These are phyloP conservation scores for Epichloe aotearoae DNA, from an alignment of 2,329 filamentous ascomycete species.

Conservation along the genomic window DNA sequence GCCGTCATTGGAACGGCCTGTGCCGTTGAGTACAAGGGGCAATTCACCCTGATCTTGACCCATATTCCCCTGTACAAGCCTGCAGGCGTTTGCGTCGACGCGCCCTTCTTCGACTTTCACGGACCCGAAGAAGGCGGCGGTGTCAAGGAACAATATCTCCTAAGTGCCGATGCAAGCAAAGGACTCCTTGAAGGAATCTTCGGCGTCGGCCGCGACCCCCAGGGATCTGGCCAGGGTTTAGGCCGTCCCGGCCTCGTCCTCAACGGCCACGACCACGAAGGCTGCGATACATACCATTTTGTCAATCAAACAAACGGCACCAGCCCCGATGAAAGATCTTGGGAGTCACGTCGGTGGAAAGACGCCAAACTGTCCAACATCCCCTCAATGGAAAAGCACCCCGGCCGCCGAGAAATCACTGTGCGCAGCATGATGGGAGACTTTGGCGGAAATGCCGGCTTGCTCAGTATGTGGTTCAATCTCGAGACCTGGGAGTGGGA, in stretches of 20 bases:
- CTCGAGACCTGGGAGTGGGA: constrained; percentile 58
- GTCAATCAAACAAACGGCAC: constrained; percentile 47
- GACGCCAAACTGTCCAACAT: constrained; percentile 30
- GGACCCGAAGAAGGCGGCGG: constrained; percentile 50
- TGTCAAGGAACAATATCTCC: constrained; percentile 81
- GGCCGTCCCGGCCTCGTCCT: constrained; percentile 68
- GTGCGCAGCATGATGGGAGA: constrained; percentile 98
- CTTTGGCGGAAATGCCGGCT: constrained; percentile 80
- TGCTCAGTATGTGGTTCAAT: constrained; percentile 87
- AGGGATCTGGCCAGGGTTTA: constrained; percentile 44
- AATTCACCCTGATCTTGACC: constrained; percentile 75
- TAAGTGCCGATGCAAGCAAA: constrained; percentile 57
- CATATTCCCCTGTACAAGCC: constrained; percentile 86
- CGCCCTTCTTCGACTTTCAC: constrained; percentile 73
- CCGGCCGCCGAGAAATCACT: constrained; percentile 75
- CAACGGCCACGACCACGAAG: constrained; percentile 90
- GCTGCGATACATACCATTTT: constrained; percentile 81
- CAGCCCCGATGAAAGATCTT: constrained; percentile 26
- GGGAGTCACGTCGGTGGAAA: constrained; percentile 37
- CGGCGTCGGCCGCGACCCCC: constrained; percentile 52
- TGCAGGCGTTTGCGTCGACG: constrained; percentile 69
- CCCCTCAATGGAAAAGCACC: constrained; percentile 28
- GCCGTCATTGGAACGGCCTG: constrained; percentile 48
- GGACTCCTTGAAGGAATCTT: constrained; percentile 77
- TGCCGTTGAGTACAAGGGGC: constrained; percentile 46